Base-by-base conservation (phyloP, 805 yeast genomes). In the Candida ascalaphidarum region DNA sequence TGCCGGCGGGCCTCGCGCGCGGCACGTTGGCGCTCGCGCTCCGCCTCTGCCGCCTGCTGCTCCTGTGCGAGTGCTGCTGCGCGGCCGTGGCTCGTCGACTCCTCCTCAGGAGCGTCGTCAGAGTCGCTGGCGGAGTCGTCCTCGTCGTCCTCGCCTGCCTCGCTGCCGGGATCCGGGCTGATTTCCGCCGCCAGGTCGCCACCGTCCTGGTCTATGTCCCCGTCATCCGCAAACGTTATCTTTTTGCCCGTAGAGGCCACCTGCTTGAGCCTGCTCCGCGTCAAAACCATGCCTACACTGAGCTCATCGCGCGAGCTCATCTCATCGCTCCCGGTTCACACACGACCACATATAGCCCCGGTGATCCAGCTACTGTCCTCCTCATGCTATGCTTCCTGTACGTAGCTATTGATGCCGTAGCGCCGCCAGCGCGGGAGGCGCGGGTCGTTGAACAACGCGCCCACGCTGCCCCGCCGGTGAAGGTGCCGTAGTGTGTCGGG, bases 101-200 rank as follows among this genome's bases (percentile, higher is more conserved):
- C 68, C 36, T 61, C 68, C 41, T 62, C 68, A 11, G 69, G 69
- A 2, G 68, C 68, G 7, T 57, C 65, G 8, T 42, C 58, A 7
- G 41, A 34, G 22, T 41, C 49, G 5, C 32, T 24, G 13, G 36
- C 57, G 12, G 34, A 33, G 9, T 39, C 54, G 3, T 31, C 26
- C 13, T 35, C 40, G 12, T 32, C 43, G 2, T 31, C 44, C 7
- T 33, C 39, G 14, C 28, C 31, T 9, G 22, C 36, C 12, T 24
- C 25, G 21, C 25, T 30, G 15, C 23, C 37, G 11, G 25, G 30
- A 5, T 12, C 17, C 25, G n/a, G 24, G 22, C 25, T 19, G 21
- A 13, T 24, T 15, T 17, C 28, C 21, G 13, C 11, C 14, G 17
- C 34, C 14, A 39, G 41, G 21, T 39, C 46, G 5, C 46, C 50